Evolutionary conservation across 306 rosid genomes (phyloP).

Genomic region (Betula pendula): DNA sequence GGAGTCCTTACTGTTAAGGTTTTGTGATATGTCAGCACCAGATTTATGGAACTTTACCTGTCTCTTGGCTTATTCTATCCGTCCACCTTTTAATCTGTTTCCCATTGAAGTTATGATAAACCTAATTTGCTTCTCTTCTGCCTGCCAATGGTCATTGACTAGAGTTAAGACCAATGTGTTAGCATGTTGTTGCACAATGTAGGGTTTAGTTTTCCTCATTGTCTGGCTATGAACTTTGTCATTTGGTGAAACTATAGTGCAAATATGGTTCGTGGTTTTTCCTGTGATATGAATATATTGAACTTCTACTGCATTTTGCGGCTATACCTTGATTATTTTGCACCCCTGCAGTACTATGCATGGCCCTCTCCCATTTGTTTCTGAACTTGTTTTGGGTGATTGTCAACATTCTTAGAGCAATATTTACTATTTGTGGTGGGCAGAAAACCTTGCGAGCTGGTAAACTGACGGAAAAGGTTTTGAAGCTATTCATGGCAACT

Average conservation of each 20-base stretch:
- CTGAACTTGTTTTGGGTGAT: slow-evolving; percentile 17
- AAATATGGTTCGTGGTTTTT: background rate
- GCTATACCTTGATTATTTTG: background rate
- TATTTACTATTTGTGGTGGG: slow-evolving; percentile 19
- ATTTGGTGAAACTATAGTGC: background rate
- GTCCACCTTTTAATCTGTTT: background rate
- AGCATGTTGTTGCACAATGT: background rate
- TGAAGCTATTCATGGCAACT: slow-evolving; percentile 72
- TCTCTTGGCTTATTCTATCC: background rate
- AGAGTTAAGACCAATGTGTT: background rate
- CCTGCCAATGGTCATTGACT: background rate
- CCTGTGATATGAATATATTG: background rate
- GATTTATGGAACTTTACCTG: background rate
- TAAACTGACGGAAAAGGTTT: slow-evolving; percentile 81
- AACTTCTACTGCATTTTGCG: slow-evolving; percentile 1
- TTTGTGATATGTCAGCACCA: background rate
- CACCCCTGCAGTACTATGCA: background rate
- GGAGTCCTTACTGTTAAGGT: background rate
- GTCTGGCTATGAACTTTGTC: background rate
- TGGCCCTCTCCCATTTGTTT: slow-evolving; percentile 1
- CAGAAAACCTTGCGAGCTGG: slow-evolving; percentile 92
- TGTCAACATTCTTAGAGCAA: slow-evolving; percentile 4
- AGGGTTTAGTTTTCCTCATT: background rate
- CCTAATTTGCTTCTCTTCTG: background rate
- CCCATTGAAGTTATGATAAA: background rate